These are phyloP conservation scores for Sporothrix dimorphospora DNA, from an alignment of 2,329 filamentous ascomycete species.

Conservation along the genomic window DNA sequence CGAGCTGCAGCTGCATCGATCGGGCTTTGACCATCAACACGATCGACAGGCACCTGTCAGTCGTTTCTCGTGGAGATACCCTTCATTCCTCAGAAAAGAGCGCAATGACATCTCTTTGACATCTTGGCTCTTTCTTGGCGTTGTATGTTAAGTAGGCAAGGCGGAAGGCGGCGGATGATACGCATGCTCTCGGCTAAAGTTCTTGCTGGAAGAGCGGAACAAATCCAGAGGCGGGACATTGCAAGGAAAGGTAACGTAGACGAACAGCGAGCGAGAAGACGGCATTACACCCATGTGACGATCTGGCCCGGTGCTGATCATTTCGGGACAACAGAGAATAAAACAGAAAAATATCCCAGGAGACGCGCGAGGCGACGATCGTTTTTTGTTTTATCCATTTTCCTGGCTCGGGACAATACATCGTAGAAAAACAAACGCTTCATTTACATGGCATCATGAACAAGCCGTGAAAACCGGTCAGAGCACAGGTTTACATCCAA, in stretches of 20 bases:
- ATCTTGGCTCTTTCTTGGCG: background rate
- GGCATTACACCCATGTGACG: background rate
- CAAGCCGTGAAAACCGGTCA: slow-evolving; percentile 3
- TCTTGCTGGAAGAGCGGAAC: background rate
- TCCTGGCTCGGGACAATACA: background rate
- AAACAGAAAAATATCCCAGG: background rate
- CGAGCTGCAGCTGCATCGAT: background rate
- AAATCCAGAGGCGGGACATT: background rate
- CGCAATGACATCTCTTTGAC: background rate
- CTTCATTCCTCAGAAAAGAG: background rate
- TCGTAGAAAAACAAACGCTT: background rate
- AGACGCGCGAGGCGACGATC: slow-evolving; percentile 1
- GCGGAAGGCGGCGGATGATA: background rate
- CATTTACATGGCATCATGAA: background rate
- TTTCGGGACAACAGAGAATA: background rate
- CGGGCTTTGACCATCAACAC: background rate
- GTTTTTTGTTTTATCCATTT: slow-evolving; percentile 1
- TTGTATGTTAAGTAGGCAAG: background rate
- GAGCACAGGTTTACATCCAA: background rate
- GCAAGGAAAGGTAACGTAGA: background rate
- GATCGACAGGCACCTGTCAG: slow-evolving; percentile 11
- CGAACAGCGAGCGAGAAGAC: background rate
- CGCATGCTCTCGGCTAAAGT: background rate
- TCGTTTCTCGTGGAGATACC: slow-evolving; percentile 13
- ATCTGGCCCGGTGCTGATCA: slow-evolving; percentile 17